Base-by-base conservation (phyloP, 352 stramenopile genomes). In the Phytophthora aleatoria region DNA sequence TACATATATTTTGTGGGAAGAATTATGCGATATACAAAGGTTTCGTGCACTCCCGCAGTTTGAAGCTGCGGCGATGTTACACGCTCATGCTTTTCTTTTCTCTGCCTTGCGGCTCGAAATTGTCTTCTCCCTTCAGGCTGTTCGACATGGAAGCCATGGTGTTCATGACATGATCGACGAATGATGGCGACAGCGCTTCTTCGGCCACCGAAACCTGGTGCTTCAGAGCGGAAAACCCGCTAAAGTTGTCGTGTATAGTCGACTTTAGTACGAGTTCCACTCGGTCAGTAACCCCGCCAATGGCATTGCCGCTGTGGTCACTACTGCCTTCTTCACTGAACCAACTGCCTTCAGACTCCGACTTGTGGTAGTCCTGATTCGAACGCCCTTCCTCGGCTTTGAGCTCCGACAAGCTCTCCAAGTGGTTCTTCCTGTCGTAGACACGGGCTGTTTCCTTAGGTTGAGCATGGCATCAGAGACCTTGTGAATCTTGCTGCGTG, bases 151-250 rank as follows among this genome's bases (percentile, higher is more conserved):
- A 53, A 16, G 27, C 15, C 52, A 69, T 33, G 0, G 51, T 57
- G 11, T 53, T 42, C 41, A 64, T 57, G 47, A 63, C 38, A 9
- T 20, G 52, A 9, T 72, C 59, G 0, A 54, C 28, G 28, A 72
- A 52, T 27, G 58, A 64, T 2, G 59, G 64, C 8, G 58, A 59
- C 38, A 67, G 15, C 2, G 57, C 50, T 8, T 61, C 24, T 44
- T 73, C 60, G n/a, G 53, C 54, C 30, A 49, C 11, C 5, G 20
- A 43, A 48, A 73, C 15, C 20, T 73, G 60, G 16, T 69, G 53
- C n/a, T 69, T 65, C 16, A 66, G n/a, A 15, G 60, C 45, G 1
- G 59, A 65, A 30, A 66, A 64, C 1, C 65, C 60, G n/a, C 38
- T 63, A 45, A 74, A 71, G 15, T 62, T 51, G n/a, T 67, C 5